Conservation (phyloP, 2,329 filamentous ascomycete genomes). For the Penicillium sp. region DNA sequence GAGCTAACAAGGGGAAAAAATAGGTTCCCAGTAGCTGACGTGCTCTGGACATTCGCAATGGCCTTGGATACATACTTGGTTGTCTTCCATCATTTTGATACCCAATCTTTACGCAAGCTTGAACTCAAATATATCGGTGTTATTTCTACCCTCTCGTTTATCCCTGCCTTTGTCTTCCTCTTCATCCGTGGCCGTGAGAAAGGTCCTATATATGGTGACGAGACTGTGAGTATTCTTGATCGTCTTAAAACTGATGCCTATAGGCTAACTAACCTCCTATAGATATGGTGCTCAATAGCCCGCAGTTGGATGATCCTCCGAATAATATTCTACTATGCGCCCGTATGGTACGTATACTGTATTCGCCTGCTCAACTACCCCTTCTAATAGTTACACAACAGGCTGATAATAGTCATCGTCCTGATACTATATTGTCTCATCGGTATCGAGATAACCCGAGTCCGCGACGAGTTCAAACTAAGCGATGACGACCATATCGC, state of each 20-base stretch:
- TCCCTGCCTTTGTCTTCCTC: constrained; percentile 30
- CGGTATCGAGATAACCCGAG: constrained; percentile 27
- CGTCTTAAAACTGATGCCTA: background rate
- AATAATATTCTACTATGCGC: constrained; percentile 31
- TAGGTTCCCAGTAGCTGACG: constrained; percentile 35
- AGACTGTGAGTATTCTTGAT: constrained; percentile 23
- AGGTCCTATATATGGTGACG: constrained; percentile 32
- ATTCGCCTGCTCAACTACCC: background rate
- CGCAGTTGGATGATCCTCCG: constrained; percentile 31
- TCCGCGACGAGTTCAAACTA: constrained; percentile 27
- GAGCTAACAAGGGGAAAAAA: background rate
- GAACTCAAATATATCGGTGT: constrained; percentile 27
- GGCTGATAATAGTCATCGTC: constrained; percentile 24
- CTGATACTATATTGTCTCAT: constrained; percentile 22
- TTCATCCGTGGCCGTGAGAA: constrained; percentile 27
- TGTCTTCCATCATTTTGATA: constrained; percentile 31
- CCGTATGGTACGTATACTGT: constrained; percentile 26
- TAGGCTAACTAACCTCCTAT: background rate
- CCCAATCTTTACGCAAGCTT: constrained; percentile 24
- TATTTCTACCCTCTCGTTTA: constrained; percentile 27
- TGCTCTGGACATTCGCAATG: constrained; percentile 34
- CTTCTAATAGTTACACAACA: constrained; percentile 5
- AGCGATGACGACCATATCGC: constrained; percentile 24
- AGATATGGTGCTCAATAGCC: constrained; percentile 36
- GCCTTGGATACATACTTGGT: constrained; percentile 32